Base-by-base conservation (phyloP, 2,329 filamentous ascomycete genomes). In the Colletotrichum cordylinicola region DNA sequence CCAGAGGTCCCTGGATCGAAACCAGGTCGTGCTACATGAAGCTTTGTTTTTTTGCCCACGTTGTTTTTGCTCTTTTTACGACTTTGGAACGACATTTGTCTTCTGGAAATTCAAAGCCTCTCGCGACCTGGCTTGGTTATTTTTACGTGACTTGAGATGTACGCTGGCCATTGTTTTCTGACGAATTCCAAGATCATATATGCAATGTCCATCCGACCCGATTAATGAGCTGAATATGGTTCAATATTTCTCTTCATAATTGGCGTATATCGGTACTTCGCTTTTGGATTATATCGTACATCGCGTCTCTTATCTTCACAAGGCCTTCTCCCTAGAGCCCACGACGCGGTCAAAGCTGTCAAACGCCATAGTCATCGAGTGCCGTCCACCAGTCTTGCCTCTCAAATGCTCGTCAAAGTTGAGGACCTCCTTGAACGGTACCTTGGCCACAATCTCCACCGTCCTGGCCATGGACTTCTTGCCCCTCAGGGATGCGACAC, bases 341-440 rank as follows among this genome's bases (percentile, higher is more conserved):
- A 88, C 87, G 2, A 92, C 90, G 67, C 85, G 84, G 67, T 91
- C 89, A 78, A 92, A 91, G 8, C 87, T 90, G 77, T 91, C 90
- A 79, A 91, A 88, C 6, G 89, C 86, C 90, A 92, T 90, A 2
- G 89, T 90, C 82, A 92, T 86, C 7, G 89, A 87, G 80, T 92
- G 91, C 3, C 97, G 90, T 0, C 97, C 97, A 4, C 94, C 94
- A 5, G 96, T 99, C 87, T 98, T 90, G 84, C 95, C 96, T 68
- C 97, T 89, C 78, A 99, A 85, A 82, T 98, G 95, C 83, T 95
- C 95, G 79, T 98, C 88, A 84, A 98, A 99, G 56, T 96, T 95
- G 43, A 98, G 93, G 95, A 98, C 98, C 85, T 98, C 96, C 85
- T 97, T 98, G 80, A 98, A 88, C 37, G 97, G 97, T 33, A 98